Conservation (phyloP, 2,329 filamentous ascomycete species). For the Aspergillus carbonarius region DNA sequence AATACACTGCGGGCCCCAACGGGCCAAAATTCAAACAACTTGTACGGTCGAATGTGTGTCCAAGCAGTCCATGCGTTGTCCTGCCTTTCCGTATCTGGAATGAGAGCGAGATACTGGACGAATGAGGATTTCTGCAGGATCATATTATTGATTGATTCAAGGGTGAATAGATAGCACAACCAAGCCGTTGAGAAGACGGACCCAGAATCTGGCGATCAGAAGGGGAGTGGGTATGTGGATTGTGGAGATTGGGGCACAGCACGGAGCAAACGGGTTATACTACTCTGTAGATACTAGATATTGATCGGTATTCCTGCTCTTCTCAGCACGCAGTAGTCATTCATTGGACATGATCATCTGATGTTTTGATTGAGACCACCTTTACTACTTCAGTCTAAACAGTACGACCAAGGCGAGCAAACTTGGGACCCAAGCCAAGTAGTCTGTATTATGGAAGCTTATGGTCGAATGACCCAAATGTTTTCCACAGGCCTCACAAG, state of each 20-base stretch:
- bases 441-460: background rate
- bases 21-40: slow-evolving; percentile 62
- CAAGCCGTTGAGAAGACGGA: background rate
- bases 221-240: background rate
- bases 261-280: background rate
- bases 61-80: slow-evolving; percentile 49
- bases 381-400: background rate
- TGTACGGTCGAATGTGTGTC: slow-evolving; percentile 57
- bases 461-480: background rate
- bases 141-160: background rate
- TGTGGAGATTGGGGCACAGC: background rate
- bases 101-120: slow-evolving; percentile 4
- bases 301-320: too few species aligned
- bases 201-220: background rate
- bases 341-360: background rate
- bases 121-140: background rate
- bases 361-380: background rate
- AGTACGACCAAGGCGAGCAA: background rate
- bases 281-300: background rate
- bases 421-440: background rate
- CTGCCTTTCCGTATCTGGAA: slow-evolving; percentile 36
- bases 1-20: slow-evolving; percentile 59
- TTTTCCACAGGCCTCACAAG: background rate
- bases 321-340: too few species aligned
- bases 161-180: background rate